These are phyloP conservation scores for Paramecium tetraurelia DNA, from an alignment of 73 alveolate species.

Conservation along the genomic window DNA sequence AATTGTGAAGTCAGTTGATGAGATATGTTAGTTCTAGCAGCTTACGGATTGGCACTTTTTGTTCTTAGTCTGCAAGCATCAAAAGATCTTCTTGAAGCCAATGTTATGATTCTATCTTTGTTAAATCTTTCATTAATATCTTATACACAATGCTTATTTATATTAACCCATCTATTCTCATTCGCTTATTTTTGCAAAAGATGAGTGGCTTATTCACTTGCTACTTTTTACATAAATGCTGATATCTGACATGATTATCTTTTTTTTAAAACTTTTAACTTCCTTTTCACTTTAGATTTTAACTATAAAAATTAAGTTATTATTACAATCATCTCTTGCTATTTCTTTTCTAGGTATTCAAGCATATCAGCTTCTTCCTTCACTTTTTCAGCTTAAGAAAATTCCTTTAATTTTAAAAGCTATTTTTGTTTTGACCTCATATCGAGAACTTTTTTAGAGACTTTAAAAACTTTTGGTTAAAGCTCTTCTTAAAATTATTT, in stretches of 20 bases:
- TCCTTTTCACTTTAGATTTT: background rate
- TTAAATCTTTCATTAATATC: background rate
- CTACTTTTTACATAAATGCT: conserved; percentile 25
- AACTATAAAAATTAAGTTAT: background rate
- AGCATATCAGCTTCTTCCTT: background rate
- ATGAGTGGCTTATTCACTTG: background rate
- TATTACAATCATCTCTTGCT: background rate
- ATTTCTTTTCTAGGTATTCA: background rate
- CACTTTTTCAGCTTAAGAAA: background rate
- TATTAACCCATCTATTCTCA: background rate
- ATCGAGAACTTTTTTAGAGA: background rate
- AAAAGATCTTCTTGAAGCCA: background rate
- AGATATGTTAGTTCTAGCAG: background rate
- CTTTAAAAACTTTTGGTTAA: background rate
- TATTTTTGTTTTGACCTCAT: background rate
- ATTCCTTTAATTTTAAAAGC: background rate
- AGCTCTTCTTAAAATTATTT: background rate
- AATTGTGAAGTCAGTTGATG: background rate
- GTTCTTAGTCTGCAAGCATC: background rate
- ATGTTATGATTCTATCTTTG: background rate
- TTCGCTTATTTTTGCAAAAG: background rate
- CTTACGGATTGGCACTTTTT: background rate
- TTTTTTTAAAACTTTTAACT: background rate
- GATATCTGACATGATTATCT: background rate
- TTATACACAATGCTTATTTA: background rate